Base-by-base conservation (phyloP, 1,284 basidiomycete genomes). In the Ganoderma sp. region DNA sequence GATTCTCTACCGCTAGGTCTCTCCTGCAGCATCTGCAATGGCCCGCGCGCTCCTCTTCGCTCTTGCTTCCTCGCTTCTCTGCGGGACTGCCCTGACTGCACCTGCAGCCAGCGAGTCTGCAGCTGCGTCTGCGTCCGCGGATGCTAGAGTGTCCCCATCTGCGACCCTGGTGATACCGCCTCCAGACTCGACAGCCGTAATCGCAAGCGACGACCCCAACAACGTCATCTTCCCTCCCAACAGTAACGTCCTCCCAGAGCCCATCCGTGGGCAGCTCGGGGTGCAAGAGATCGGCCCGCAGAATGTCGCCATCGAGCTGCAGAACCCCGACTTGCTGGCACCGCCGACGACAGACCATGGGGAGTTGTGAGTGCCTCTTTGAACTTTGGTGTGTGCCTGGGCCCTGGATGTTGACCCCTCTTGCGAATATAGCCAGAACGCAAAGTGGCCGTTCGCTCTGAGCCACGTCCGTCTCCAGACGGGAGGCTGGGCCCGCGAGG, bases 401-500 rank as follows among this genome's bases (percentile, higher is more conserved):
- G 12, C 14, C n/a, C 39, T 42, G 42, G n/a, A 25, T 10, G 32
- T 61, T 60, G 41, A 66, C 39, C 14, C 37, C 64, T 41, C 15
- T 50, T 25, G 41, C 25, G 61, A 61, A 56, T 45, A 34, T 70
- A 89, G 88, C 19, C 68, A 75, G 17, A 90, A 90, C 72, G 85
- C 87, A 14, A 91, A 91, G 75, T 92, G 91, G 91, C 86, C 90
- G 0, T 90, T 91, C 77, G 79, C 82, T 67, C 77, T 92, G 68
- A 90, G 88, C 67, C 87, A 88, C 77, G 91, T 90, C 74, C 87
- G 90, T 43, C 78, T 93, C 5, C 87, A 89, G 70, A 86, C 86
- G 0, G 91, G 91, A 48, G 91, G 91, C 2, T 93, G 90, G 90
- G 88, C 90, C 48, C 84, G 90, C 64, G 84, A 90, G 71, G 83